Evolutionary conservation across 2,329 filamentous ascomycete species (phyloP), one percentile per base, ranked within the genome.

Genomic region (Biscogniauxia sp.): DNA sequence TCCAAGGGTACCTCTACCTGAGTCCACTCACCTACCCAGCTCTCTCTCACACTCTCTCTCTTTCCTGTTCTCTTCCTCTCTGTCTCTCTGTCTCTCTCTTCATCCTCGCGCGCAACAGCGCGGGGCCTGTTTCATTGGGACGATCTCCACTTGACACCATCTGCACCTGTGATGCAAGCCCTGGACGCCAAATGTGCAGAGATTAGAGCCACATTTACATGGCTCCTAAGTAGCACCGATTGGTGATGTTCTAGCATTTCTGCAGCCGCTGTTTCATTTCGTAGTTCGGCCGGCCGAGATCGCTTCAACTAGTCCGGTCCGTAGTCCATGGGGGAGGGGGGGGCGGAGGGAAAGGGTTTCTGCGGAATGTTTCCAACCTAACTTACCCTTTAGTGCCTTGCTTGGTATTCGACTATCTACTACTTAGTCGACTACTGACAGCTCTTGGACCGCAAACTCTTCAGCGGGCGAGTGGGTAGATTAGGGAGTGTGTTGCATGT

Each of bases 201-300:
- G 37, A 45, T 45, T 45, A 45, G 37, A n/a, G 37, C 37, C 37
- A 45, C 37, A 45, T 45, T 45, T 45, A 45, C 51, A 20, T 23
- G 51, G 25, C n/a, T 20, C 20, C 51, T 54, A 5, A 19, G 53
- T 20, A 20, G 6, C 17, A 17, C 28, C 20, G 28, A 41, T 55
- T 55, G 53, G 53, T 55, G 26, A 41, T 41, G 53, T 41, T 55
- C n/a, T 55, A 41, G 26, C 26, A 37, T 49, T 45, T 55, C 53
- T 55, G 53, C 53, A 55, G 20, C 26, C 32, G 53, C 37, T n/a
- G 28, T 55, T 55, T 55, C 53, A 55, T 55, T 55, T 20, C n/a
- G 20, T 2, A 26, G 37, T 45, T 52, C 11, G 20, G 51, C 51
- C 51, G 20, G 51, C 51, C 20, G 51, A n/a, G 28, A 8, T 55